These are phyloP conservation scores for Didymella glomerata DNA, from an alignment of 2,329 filamentous ascomycete species.

Conservation along the genomic window DNA sequence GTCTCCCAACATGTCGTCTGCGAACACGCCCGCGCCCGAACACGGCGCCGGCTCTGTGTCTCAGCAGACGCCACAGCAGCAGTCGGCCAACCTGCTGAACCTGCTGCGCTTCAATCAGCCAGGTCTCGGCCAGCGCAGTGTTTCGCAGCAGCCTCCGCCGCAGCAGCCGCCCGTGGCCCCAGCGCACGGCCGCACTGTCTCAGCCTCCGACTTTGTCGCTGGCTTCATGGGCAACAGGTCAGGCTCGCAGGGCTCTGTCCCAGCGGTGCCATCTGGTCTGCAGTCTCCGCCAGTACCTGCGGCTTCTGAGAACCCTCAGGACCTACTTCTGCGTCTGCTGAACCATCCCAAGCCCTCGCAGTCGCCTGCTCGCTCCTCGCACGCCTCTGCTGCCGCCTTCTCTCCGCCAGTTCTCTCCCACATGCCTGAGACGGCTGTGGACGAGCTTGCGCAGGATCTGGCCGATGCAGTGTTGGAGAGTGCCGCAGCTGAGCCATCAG, in stretches of 20 bases:
- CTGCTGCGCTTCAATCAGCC: slow-evolving; percentile 68
- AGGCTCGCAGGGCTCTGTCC: slow-evolving; percentile 41
- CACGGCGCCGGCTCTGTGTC: slow-evolving; percentile 50
- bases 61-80: slow-evolving; percentile 51
- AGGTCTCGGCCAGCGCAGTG: slow-evolving; percentile 48
- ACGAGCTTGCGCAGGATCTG: slow-evolving; percentile 56
- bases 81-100: slow-evolving; percentile 67
- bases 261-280: slow-evolving; percentile 40
- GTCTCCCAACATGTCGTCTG: slow-evolving; percentile 63
- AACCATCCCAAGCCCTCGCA: slow-evolving; percentile 70
- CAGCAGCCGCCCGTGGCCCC: slow-evolving; percentile 26
- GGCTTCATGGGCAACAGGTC: slow-evolving; percentile 61
- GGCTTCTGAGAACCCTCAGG: slow-evolving; percentile 72
- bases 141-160: slow-evolving; percentile 39
- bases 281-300: slow-evolving; percentile 41
- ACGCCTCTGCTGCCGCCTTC: slow-evolving; percentile 39
- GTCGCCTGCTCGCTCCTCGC: slow-evolving; percentile 40
- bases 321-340: slow-evolving; percentile 84
- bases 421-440: slow-evolving; percentile 54
- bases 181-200: slow-evolving; percentile 54
- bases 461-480: slow-evolving; percentile 55
- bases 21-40: slow-evolving; percentile 53
- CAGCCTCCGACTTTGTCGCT: slow-evolving; percentile 66
- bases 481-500: slow-evolving; percentile 37
- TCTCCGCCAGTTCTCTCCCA: slow-evolving; percentile 43